A percentile compares a stretch with the other conserved stretches of the same genome.
These are phyloP conservation scores for Exidia glandulosa DNA, from an alignment of 768 basidiomycete species.

Conservation along the genomic window DNA sequence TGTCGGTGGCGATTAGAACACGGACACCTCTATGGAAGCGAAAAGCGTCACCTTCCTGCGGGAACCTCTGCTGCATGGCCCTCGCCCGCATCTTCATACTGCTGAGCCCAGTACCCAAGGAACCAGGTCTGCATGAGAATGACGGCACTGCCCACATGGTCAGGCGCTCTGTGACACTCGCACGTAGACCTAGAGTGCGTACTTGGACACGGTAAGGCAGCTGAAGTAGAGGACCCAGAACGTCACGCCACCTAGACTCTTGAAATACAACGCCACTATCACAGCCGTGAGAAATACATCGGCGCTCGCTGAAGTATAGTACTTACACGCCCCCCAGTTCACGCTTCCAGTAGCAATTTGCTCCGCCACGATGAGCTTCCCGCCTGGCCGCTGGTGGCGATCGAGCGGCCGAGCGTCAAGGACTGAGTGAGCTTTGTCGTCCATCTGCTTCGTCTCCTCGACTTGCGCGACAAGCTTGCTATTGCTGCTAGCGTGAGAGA, in stretches of 20 bases:
- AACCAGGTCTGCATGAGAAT: neutral
- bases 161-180: slow-evolving; percentile 1
- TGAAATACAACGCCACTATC: slow-evolving; percentile 27
- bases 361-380: slow-evolving; percentile 13
- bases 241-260: slow-evolving; percentile 14
- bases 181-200: neutral
- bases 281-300: neutral
- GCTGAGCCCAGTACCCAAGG: neutral
- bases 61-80: slow-evolving; percentile 3
- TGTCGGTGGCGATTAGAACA: neutral
- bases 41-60: too few species aligned
- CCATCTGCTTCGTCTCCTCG: slow-evolving; percentile 5
- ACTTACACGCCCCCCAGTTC: slow-evolving; percentile 3
- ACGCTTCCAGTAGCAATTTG: slow-evolving; percentile 12
- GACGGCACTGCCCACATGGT: slow-evolving; percentile 5
- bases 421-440: neutral
- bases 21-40: neutral
- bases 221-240: slow-evolving; percentile 8
- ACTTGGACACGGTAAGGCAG: neutral
- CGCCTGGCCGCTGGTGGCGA: slow-evolving; percentile 4
- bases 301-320: neutral
- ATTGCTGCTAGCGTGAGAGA: neutral
- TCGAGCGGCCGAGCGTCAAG: neutral
- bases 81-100: neutral
- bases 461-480: neutral